Conservation (phyloP, 179 eudicot species). For the Monotropa hypopitys region DNA sequence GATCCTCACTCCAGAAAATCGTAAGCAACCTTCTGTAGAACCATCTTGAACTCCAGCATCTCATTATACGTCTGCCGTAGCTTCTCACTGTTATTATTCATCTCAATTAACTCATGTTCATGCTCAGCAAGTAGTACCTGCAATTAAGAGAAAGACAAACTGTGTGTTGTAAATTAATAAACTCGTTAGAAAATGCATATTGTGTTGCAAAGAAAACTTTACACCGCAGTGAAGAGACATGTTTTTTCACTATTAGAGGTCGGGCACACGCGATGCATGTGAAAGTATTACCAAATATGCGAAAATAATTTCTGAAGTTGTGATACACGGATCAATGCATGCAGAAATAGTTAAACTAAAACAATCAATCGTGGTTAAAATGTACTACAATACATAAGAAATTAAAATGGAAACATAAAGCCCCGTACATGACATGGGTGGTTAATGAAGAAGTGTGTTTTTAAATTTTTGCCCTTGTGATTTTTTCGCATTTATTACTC, state of each 20-base stretch:
- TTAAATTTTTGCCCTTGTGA: too few relatives aligned
- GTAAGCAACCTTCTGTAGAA: constrained; percentile 58
- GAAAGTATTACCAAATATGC: too few relatives aligned
- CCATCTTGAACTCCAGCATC: constrained; percentile 91
- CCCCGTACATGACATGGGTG: too few relatives aligned
- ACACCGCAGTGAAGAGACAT: background rate
- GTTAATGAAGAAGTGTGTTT: too few relatives aligned
- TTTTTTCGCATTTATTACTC: too few relatives aligned
- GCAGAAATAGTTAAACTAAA: too few relatives aligned
- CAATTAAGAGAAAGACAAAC: constrained; percentile 11
- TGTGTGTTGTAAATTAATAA: background rate
- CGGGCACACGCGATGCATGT: too few relatives aligned
- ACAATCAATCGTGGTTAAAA: too few relatives aligned
- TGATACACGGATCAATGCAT: too few relatives aligned
- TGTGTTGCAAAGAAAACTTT: background rate
- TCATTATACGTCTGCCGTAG: constrained; percentile 70
- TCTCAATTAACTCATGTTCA: constrained; percentile 86
- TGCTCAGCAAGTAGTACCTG: constrained; percentile 74
- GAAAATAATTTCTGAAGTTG: too few relatives aligned
- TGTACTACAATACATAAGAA: too few relatives aligned
- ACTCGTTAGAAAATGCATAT: background rate
- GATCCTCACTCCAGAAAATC: background rate
- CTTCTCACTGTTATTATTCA: constrained; percentile 82
- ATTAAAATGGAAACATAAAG: too few relatives aligned
- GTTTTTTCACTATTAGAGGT: background rate